Conservation (phyloP, 2,329 filamentous ascomycete species). For the Basipetospora chlamydospora region DNA sequence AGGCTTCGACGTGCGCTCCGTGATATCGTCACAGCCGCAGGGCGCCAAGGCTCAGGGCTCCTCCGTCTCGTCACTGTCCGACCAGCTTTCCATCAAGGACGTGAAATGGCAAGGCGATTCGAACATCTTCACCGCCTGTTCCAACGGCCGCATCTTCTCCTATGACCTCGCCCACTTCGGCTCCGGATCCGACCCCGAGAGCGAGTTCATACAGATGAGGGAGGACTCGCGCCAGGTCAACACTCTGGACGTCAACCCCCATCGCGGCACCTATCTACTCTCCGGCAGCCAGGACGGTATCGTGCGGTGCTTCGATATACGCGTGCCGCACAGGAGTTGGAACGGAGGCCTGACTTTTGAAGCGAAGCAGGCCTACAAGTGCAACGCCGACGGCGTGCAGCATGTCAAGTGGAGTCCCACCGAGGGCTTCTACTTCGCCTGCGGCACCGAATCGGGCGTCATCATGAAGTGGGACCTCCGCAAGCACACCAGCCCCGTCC, state of each 20-base stretch:
- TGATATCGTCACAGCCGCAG: constrained; percentile 35
- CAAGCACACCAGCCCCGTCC: constrained; percentile 33
- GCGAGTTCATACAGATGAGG: constrained; percentile 42
- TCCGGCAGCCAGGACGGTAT: constrained; percentile 51
- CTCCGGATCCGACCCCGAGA: constrained; percentile 24
- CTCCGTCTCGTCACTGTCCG: constrained; percentile 19
- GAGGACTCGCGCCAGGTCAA: constrained; percentile 52
- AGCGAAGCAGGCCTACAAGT: constrained; percentile 29
- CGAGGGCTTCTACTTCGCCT: constrained; percentile 47
- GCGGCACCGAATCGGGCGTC: constrained; percentile 46
- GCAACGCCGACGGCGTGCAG: constrained; percentile 41
- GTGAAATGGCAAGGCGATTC: constrained; percentile 43
- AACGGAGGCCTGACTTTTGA: constrained; percentile 34
- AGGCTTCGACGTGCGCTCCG: constrained; percentile 41
- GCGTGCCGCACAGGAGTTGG: constrained; percentile 30
- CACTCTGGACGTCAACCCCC: constrained; percentile 47
- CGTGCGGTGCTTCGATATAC: constrained; percentile 46
- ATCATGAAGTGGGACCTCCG: constrained; percentile 52
- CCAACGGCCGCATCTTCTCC: constrained; percentile 49
- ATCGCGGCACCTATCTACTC: constrained; percentile 39
- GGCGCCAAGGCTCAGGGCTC: constrained; percentile 27
- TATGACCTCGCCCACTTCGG: constrained; percentile 43
- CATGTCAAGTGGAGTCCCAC: constrained; percentile 52
- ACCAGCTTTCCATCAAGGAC: constrained; percentile 50
- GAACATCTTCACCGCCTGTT: constrained; percentile 47